Percentiles rank a stretch among this genome's conserved stretches.
Evolutionary conservation across 441 rosid genomes (phyloP).

Genomic region (Geranium incanum): DNA sequence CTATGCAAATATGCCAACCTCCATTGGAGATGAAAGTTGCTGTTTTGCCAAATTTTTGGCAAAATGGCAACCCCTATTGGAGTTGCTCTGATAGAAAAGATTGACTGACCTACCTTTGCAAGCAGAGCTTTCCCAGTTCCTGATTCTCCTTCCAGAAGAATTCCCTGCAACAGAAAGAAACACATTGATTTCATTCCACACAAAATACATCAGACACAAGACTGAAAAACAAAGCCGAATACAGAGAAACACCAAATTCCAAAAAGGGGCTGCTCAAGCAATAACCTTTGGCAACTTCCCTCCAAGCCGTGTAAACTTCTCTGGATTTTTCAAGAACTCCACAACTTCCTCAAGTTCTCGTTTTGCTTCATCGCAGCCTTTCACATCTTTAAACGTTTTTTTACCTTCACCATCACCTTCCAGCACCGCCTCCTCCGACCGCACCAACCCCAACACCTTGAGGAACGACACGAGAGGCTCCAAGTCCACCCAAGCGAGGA

Average conservation of each 20-base stretch:
- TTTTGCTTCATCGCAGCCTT: constrained; percentile 99
- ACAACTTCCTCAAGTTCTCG: constrained; percentile 98
- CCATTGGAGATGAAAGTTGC: no score
- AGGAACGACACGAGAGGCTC: no score
- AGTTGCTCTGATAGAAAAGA: neutral
- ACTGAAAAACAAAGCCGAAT: no score
- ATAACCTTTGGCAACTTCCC: constrained; percentile 94
- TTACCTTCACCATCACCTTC: constrained; percentile 18
- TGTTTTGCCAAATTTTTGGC: no score
- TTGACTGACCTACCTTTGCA: constrained; percentile 57
- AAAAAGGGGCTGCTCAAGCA: neutral
- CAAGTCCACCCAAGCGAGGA: constrained; percentile 18
- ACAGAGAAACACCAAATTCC: no score
- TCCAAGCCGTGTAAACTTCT: constrained; percentile 94
- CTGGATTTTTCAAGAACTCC: constrained; percentile 85
- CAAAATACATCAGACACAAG: neutral
- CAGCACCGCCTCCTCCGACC: no score
- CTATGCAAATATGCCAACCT: no score
- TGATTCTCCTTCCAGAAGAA: constrained; percentile 94
- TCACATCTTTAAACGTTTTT: constrained; percentile 97
- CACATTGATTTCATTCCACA: constrained; percentile 8
- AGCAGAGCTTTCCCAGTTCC: constrained; percentile 96
- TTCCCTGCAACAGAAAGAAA: constrained; percentile 55
- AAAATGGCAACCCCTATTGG: no score
- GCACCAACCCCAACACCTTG: no score